These are phyloP conservation scores for Amaranthus palmeri DNA, from an alignment of 148 eudicot species.

Conservation along the genomic window DNA sequence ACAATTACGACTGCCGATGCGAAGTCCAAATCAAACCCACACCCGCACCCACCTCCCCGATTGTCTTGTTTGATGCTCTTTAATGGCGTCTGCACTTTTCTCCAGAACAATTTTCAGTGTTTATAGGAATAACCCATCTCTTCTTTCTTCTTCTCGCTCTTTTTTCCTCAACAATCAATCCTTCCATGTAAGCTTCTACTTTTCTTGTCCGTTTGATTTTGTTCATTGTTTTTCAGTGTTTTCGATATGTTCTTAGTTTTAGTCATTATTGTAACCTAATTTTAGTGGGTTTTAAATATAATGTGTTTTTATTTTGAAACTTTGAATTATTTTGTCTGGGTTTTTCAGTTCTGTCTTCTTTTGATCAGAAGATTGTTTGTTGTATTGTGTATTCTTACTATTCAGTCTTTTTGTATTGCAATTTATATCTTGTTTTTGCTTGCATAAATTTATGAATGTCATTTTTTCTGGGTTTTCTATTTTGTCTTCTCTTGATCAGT, in stretches of 20 bases:
- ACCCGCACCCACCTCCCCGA: too few relatives aligned
- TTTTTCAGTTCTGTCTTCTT: background rate
- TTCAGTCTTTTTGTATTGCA: background rate
- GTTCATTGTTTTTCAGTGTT: background rate
- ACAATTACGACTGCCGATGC: too few relatives aligned
- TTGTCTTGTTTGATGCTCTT: too few relatives aligned
- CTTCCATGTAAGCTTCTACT: conserved; percentile 32
- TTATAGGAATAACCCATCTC: conserved; percentile 24
- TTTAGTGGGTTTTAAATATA: background rate
- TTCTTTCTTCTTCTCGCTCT: conserved; percentile 34
- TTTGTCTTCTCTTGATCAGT: background rate
- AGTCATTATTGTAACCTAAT: background rate
- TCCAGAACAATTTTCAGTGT: conserved; percentile 36
- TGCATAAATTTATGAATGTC: background rate
- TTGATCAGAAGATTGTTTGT: background rate
- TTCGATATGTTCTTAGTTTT: background rate
- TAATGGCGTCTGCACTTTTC: conserved; percentile 54
- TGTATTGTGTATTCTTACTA: too few relatives aligned
- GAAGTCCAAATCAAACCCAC: too few relatives aligned
- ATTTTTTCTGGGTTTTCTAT: background rate
- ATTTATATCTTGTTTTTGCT: background rate
- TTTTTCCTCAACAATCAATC: conserved; percentile 29
- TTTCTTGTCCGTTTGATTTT: background rate
- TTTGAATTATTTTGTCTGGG: background rate
- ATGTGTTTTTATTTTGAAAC: background rate